A percentile compares a stretch with the other conserved stretches of the same genome.
These are phyloP conservation scores for Microsporum audouinii DNA, from an alignment of 2,329 filamentous ascomycete genomes.

Conservation along the genomic window DNA sequence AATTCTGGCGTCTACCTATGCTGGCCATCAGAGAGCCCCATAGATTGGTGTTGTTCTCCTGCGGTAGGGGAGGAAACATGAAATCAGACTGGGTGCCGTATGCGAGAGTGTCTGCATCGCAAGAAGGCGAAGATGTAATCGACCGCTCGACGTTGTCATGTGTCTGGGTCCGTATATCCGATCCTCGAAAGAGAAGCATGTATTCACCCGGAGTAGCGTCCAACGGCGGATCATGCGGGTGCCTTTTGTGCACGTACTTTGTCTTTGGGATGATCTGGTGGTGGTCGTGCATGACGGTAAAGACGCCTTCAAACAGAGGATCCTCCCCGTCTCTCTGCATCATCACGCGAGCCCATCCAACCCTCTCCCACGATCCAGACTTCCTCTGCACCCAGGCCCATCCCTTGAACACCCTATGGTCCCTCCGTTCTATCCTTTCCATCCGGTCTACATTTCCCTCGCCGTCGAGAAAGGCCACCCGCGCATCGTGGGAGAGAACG, in stretches of 20 bases:
- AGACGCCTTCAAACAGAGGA: conserved; percentile 83
- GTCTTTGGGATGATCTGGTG: conserved; percentile 73
- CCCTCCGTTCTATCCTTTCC: conserved; percentile 59
- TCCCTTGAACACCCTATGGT: conserved; percentile 78
- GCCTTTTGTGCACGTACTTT: conserved; percentile 62
- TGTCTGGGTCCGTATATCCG: conserved; percentile 53
- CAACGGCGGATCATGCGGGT: conserved; percentile 58
- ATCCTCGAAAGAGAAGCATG: conserved; percentile 89
- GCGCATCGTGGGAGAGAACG: conserved; percentile 65
- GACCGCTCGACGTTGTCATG: conserved; percentile 56
- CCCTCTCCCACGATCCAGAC: conserved; percentile 60
- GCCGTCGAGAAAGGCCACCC: conserved; percentile 57
- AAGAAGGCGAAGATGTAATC: conserved; percentile 40
- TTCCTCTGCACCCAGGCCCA: conserved; percentile 57
- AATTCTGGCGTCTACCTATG: conserved; percentile 44
- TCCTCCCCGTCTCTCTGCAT: conserved; percentile 62
- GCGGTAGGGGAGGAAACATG: conserved; percentile 40
- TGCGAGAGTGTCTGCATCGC: conserved; percentile 59
- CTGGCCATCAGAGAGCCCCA: conserved; percentile 61
- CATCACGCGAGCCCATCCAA: conserved; percentile 77
- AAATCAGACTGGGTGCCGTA: conserved; percentile 71
- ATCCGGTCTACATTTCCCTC: conserved; percentile 57
- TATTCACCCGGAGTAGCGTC: conserved; percentile 50
- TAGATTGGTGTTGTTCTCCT: conserved; percentile 37
- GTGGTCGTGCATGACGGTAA: conserved; percentile 66